Percentiles rank a stretch among this genome's conserved stretches.
Conservation (phyloP, 257 asterid genomes). For the Solanum dulcamara region DNA sequence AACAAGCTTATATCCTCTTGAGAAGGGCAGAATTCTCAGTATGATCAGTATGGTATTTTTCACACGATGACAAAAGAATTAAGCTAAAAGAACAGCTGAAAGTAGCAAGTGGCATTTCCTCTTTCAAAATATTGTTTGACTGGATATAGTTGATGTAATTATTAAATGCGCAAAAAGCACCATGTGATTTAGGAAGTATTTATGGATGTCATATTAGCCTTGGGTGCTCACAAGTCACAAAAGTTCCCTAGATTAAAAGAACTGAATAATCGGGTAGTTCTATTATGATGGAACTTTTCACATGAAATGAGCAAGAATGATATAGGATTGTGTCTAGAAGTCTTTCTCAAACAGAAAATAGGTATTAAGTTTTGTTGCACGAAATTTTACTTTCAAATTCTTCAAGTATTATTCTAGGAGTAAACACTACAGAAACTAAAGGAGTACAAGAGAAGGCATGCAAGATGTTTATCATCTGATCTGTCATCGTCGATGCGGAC, state of each 20-base stretch:
- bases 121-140: background rate
- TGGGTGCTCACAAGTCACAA: background rate
- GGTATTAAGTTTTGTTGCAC: background rate
- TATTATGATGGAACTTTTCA: background rate
- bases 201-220: background rate
- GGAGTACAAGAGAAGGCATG: background rate
- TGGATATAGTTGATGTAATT: background rate
- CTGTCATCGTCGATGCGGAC: background rate
- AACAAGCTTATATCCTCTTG: background rate
- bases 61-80: background rate
- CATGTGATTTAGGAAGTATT: background rate
- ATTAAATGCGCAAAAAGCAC: background rate
- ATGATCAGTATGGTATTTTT: background rate
- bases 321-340: background rate
- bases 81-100: background rate
- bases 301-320: background rate
- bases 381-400: background rate
- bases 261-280: background rate
- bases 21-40: background rate
- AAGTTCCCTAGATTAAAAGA: background rate
- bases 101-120: background rate
- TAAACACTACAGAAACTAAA: background rate
- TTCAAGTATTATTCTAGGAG: background rate
- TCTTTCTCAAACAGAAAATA: background rate
- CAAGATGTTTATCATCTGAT: background rate